Percentiles rank a stretch among this genome's conserved stretches.
Evolutionary conservation across 1,139 yeast genomes (phyloP).

Genomic region (Taphrina betulina): DNA sequence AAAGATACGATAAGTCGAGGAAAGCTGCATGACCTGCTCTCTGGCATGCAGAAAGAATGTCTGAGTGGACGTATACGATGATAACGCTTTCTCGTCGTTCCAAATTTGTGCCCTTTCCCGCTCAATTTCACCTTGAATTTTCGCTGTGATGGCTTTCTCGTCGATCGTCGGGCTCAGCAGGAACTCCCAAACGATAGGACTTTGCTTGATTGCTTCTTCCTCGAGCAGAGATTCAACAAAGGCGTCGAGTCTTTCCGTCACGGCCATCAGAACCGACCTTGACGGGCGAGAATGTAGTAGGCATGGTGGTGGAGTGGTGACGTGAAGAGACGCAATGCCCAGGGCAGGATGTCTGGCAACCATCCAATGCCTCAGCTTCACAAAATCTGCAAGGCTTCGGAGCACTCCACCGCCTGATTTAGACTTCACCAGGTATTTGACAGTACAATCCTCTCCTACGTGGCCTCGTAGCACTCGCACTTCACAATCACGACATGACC

Average conservation of each 20-base stretch:
- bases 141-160: conserved; percentile 1
- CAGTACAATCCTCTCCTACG: conserved; percentile 29
- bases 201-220: conserved; percentile 44
- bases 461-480: conserved; percentile 24
- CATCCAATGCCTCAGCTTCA: conserved; percentile 46
- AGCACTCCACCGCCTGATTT: conserved; percentile 23
- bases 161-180: conserved; percentile 46
- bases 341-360: conserved; percentile 40
- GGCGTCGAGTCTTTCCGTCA: conserved; percentile 53
- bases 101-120: background rate
- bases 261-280: conserved; percentile 50
- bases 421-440: conserved; percentile 25
- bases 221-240: conserved; percentile 49
- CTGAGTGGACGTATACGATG: conserved; percentile 4
- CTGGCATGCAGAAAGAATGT: conserved; percentile 22
- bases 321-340: conserved; percentile 40
- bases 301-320: conserved; percentile 40
- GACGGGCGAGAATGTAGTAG: conserved; percentile 45
- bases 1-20: conserved; percentile 21
- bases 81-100: conserved; percentile 21
- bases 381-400: conserved; percentile 47
- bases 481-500: conserved; percentile 26
- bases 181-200: conserved; percentile 51
- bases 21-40: conserved; percentile 24
- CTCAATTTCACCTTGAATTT: conserved; percentile 9